Conservation (phyloP, 2,329 filamentous ascomycete genomes). For the Raffaelea arxii region DNA sequence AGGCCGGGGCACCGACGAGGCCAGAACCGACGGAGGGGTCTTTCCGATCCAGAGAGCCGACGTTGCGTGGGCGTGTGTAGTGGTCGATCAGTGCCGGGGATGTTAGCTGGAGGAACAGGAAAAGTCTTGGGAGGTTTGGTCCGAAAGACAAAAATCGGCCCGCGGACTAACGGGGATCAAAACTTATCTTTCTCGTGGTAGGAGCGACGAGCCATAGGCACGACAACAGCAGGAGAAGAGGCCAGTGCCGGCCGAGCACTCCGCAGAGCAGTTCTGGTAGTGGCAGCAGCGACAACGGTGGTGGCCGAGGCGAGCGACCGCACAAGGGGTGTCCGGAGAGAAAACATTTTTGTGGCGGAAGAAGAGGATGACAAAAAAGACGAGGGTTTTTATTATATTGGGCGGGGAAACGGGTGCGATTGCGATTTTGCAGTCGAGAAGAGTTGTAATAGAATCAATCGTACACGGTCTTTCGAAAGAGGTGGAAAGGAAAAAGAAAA, state of each 20-base stretch:
- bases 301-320: conserved; percentile 10
- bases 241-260: conserved; percentile 7
- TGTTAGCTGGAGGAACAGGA: not conserved
- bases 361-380: too few relatives aligned
- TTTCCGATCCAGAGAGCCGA: conserved; percentile 56
- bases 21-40: conserved; percentile 81
- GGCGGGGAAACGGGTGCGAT: too few relatives aligned
- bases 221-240: conserved; percentile 1
- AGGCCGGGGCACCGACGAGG: conserved; percentile 82
- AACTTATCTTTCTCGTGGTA: conserved; percentile 18
- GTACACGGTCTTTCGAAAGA: too few relatives aligned
- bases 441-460: too few relatives aligned
- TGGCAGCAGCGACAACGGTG: conserved; percentile 5
- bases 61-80: conserved; percentile 31
- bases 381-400: too few relatives aligned
- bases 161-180: not conserved
- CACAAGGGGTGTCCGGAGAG: conserved; percentile 7
- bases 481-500: too few relatives aligned
- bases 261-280: conserved; percentile 11
- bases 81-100: conserved; percentile 15
- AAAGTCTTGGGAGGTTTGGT: not conserved
- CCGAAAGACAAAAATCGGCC: not conserved
- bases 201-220: conserved; percentile 11
- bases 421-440: too few relatives aligned
- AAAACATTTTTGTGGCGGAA: conserved; percentile 10